phyloP scores from a whole-genome alignment of 1,139 yeast genomes.

The Yamadazyma friedrichii region DNA sequence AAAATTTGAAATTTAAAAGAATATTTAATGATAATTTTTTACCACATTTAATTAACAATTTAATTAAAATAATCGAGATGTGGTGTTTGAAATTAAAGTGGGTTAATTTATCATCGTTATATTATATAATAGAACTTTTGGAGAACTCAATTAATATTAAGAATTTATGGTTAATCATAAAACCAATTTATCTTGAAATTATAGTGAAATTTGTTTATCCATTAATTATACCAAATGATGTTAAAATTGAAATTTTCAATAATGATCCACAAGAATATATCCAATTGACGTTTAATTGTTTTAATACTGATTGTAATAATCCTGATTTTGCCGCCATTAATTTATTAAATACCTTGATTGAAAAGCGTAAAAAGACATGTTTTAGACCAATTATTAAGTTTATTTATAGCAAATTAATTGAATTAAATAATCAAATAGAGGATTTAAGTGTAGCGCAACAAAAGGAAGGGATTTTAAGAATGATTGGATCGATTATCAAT shows the following conservation, averaged over 20 bases:
- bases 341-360: conserved; percentile 62
- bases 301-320: conserved; percentile 50
- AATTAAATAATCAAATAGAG: conserved; percentile 38
- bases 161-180: conserved; percentile 65
- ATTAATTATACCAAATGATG: conserved; percentile 68
- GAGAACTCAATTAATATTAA: conserved; percentile 71
- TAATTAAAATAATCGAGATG: conserved; percentile 63
- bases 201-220: conserved; percentile 79
- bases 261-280: conserved; percentile 91
- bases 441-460: conserved; percentile 61
- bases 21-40: conserved; percentile 56
- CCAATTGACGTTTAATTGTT: conserved; percentile 65
- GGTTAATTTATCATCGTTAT: conserved; percentile 68
- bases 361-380: conserved; percentile 58
- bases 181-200: conserved; percentile 66
- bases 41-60: conserved; percentile 69
- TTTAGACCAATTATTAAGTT: conserved; percentile 66
- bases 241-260: conserved; percentile 73
- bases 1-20: conserved; percentile 47
- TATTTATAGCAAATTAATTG: conserved; percentile 54
- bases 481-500: conserved; percentile 71
- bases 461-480: conserved; percentile 78
- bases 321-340: conserved; percentile 72
- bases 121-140: conserved; percentile 65
- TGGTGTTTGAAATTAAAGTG: conserved; percentile 71